phyloP scores from a whole-genome alignment of 2,329 filamentous ascomycete species.

The Aspergillus udagawae region DNA sequence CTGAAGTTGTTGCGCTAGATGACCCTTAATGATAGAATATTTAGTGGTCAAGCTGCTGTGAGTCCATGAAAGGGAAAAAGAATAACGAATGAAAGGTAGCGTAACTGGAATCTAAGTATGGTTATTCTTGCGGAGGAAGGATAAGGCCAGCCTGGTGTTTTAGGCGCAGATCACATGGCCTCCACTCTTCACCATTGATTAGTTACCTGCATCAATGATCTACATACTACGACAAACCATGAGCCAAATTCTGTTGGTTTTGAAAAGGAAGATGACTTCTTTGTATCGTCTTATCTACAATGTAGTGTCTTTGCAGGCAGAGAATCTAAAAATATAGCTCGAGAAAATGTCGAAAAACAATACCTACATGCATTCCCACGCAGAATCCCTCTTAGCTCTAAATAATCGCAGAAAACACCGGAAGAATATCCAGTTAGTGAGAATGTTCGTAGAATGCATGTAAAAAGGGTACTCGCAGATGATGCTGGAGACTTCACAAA shows the following conservation, averaged over 20 bases:
- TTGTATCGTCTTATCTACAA: background rate
- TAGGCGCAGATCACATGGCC: constrained; percentile 20
- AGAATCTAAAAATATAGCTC: background rate
- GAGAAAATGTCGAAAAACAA: background rate
- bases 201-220: background rate
- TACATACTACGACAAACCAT: background rate
- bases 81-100: background rate
- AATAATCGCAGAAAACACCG: background rate
- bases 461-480: constrained; percentile 4
- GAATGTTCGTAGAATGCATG: background rate
- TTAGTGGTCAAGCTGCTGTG: background rate
- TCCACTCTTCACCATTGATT: background rate
- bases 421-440: background rate
- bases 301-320: background rate
- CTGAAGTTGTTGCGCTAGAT: background rate
- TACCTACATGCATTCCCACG: background rate
- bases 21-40: background rate
- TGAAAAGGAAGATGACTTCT: background rate
- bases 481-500: constrained; percentile 13
- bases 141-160: constrained; percentile 29
- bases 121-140: background rate
- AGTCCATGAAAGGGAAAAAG: background rate
- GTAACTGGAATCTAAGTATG: background rate
- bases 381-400: background rate
- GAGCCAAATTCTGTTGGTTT: background rate